Percentiles rank a stretch among this genome's conserved stretches.
Evolutionary conservation across 1,284 basidiomycete genomes (phyloP).

Genomic region (Naganishia sp.): DNA sequence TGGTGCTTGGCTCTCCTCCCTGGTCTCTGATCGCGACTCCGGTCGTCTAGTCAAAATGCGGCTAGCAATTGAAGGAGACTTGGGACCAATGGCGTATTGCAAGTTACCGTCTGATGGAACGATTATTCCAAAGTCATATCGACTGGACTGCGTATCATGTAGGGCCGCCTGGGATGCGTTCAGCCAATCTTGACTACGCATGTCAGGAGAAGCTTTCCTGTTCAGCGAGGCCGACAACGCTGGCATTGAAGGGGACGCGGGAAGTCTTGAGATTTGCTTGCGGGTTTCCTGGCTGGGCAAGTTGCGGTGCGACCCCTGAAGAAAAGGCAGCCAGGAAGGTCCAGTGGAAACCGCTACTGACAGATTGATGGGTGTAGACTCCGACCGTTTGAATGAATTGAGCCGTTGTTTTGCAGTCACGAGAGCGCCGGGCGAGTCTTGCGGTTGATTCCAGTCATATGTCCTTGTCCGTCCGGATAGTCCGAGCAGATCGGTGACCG

Average conservation of each 20-base stretch:
- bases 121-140: constrained; percentile 1
- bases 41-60: too few relatives aligned
- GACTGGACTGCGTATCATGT: not conserved
- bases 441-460: constrained; percentile 9
- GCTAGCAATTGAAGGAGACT: too few relatives aligned
- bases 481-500: constrained; percentile 19
- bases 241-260: constrained; percentile 28
- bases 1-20: too few relatives aligned
- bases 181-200: constrained; percentile 23
- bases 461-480: constrained; percentile 2
- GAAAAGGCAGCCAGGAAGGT: not conserved
- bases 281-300: not conserved
- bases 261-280: not conserved
- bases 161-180: constrained; percentile 21
- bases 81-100: too few relatives aligned
- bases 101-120: too few relatives aligned
- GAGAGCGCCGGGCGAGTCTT: not conserved
- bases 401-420: not conserved
- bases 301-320: not conserved
- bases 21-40: too few relatives aligned
- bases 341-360: too few relatives aligned
- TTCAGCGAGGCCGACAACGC: constrained; percentile 14
- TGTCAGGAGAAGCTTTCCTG: not conserved
- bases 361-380: not conserved
- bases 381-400: constrained; percentile 10